These are phyloP conservation scores for Epicoccum nigrum DNA, from an alignment of 2,329 filamentous ascomycete species.

Conservation along the genomic window DNA sequence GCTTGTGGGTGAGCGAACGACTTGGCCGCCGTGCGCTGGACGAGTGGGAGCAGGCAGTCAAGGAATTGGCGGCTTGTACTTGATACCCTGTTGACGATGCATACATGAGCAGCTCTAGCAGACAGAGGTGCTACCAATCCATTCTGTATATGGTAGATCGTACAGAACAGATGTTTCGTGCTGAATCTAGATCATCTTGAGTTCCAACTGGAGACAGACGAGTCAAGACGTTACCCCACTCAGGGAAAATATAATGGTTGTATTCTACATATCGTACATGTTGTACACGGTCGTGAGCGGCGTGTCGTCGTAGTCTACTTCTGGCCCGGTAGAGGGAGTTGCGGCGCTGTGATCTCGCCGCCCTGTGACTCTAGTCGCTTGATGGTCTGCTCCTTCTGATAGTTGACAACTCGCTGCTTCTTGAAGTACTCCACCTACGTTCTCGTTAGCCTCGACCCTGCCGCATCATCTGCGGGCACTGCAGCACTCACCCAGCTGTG, in stretches of 20 bases:
- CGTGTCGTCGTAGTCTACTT: constrained; percentile 16
- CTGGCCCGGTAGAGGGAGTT: constrained; percentile 37
- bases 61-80: too few relatives aligned
- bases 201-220: too few relatives aligned
- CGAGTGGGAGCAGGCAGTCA: too few relatives aligned
- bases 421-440: constrained; percentile 93
- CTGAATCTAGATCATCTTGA: too few relatives aligned
- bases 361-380: constrained; percentile 53
- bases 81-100: too few relatives aligned
- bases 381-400: constrained; percentile 77
- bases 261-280: constrained; percentile 32
- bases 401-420: constrained; percentile 90
- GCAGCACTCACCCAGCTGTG: constrained; percentile 79
- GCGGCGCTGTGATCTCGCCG: constrained; percentile 43
- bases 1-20: too few relatives aligned
- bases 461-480: too few relatives aligned
- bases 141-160: too few relatives aligned
- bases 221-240: background rate
- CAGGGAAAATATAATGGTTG: background rate
- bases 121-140: too few relatives aligned
- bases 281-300: constrained; percentile 29
- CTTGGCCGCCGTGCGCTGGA: too few relatives aligned
- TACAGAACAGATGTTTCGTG: too few relatives aligned
- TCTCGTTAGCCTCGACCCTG: constrained; percentile 10
- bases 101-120: too few relatives aligned